Evolutionary conservation across 495 filamentous ascomycete genomes (phyloP).

Genomic region (Choiromyces venosus): DNA sequence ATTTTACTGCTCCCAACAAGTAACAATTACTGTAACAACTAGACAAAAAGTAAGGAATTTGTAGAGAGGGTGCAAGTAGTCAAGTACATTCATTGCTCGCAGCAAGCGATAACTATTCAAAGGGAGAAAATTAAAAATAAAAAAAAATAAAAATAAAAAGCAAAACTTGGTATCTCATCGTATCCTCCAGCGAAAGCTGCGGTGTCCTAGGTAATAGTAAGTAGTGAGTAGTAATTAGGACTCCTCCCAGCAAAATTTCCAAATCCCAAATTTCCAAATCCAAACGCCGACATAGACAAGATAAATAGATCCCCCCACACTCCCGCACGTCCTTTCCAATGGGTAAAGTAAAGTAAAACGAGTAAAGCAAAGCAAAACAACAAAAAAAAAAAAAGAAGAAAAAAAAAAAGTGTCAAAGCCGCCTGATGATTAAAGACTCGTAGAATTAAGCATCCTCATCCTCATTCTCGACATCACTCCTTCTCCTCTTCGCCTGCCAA

Average conservation of each 20-base stretch:
- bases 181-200: too few species aligned
- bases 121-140: slow-evolving; percentile 9
- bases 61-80: too few species aligned
- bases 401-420: neutral
- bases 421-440: neutral
- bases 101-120: too few species aligned
- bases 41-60: too few species aligned
- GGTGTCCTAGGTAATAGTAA: neutral
- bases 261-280: neutral
- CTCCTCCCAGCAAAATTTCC: neutral
- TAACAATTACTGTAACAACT: too few species aligned
- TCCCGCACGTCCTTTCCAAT: neutral
- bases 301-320: neutral
- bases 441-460: slow-evolving; percentile 29
- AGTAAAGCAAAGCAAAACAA: neutral
- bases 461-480: slow-evolving; percentile 13
- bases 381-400: neutral
- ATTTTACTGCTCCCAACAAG: too few species aligned
- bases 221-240: neutral
- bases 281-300: neutral
- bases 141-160: neutral
- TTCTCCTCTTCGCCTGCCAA: slow-evolving; percentile 30
- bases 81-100: too few species aligned
- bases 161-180: too few species aligned
- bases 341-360: neutral